phyloP scores from a whole-genome alignment of 148 eudicot genomes.

The Chenopodium suecicum region DNA sequence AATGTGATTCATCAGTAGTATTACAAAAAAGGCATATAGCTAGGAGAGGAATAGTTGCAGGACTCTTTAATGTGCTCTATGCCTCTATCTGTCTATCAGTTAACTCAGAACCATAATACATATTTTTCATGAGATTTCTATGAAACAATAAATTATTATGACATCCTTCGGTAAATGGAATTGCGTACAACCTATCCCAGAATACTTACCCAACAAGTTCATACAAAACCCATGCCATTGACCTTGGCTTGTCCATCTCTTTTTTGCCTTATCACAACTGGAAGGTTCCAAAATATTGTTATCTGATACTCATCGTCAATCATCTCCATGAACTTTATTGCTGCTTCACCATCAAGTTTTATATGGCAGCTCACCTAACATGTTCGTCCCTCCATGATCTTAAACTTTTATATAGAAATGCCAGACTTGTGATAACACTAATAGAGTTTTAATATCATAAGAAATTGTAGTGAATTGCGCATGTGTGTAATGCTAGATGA shows the following conservation, averaged over 20 bases:
- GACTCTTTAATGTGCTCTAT: no score
- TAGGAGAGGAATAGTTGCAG: no score
- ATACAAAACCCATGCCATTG: constrained; percentile 44
- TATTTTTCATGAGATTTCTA: no score
- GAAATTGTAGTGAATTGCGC: not conserved
- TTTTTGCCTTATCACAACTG: constrained; percentile 37
- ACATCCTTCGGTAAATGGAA: no score
- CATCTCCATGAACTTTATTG: constrained; percentile 50
- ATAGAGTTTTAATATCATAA: not conserved
- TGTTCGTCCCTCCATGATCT: constrained; percentile 43
- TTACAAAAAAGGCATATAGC: no score
- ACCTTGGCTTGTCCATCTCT: constrained; percentile 39
- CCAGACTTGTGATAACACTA: no score
- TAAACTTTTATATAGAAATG: constrained; percentile 30
- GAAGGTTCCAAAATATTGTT: constrained; percentile 51
- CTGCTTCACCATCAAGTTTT: constrained; percentile 40
- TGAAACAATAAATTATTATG: no score
- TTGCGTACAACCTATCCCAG: constrained; percentile 28
- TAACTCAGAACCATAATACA: no score
- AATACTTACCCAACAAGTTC: constrained; percentile 38
- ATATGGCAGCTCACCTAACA: constrained; percentile 40
- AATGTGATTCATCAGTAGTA: no score
- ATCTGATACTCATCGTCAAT: constrained; percentile 49
- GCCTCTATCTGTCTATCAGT: no score
- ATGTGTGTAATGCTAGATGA: not conserved